phyloP scores from a whole-genome alignment of 257 asterid species.

The Solanum lycopersicoides region DNA sequence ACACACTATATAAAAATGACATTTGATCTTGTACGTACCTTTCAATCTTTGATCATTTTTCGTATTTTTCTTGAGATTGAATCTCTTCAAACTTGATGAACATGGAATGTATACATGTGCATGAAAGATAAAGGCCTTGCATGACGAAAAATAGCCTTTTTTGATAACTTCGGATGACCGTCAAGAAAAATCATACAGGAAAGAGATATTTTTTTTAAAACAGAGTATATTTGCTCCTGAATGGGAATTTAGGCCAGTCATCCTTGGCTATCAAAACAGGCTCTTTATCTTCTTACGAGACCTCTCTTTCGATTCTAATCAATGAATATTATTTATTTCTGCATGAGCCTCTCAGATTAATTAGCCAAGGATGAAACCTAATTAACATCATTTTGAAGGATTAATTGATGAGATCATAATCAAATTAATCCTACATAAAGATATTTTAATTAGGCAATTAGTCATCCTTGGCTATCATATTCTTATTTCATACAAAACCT shows the following conservation, averaged over 20 bases:
- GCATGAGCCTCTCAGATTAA: not conserved
- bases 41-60: not conserved
- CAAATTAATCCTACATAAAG: not conserved
- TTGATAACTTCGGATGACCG: not conserved
- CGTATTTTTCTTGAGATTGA: not conserved
- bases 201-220: not conserved
- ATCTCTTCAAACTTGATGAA: not conserved
- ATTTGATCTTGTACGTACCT: not conserved
- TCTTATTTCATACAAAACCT: not conserved
- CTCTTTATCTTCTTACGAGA: not conserved
- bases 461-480: slow-evolving; percentile 1
- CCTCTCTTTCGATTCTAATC: not conserved
- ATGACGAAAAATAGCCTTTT: not conserved
- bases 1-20: too few relatives aligned
- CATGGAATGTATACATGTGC: not conserved
- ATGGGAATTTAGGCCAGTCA: not conserved
- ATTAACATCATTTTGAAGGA: not conserved
- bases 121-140: not conserved
- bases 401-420: not conserved
- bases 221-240: not conserved
- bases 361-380: not conserved
- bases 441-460: not conserved
- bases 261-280: not conserved
- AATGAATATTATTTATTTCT: too few relatives aligned
- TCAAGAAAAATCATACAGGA: not conserved